Base-by-base conservation (phyloP, 805 yeast genomes). In the Debaryomyces prosopidis region DNA sequence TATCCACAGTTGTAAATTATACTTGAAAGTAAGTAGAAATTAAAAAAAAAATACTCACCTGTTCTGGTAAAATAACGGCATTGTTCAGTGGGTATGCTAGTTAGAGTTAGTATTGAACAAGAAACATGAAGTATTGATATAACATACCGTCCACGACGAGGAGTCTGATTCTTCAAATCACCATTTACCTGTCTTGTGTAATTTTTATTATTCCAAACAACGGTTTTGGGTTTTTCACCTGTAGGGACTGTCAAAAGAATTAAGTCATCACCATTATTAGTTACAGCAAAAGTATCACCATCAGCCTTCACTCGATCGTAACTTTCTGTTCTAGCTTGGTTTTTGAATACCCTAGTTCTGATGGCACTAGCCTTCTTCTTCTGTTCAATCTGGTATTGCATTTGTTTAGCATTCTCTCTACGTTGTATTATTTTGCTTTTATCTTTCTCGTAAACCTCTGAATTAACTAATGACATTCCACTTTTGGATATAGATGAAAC, bases 261-360 rank as follows among this genome's bases (percentile, higher is more conserved):
- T 27, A 82, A 59, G 40, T 62, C 63, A 3, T 65, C 62, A 1
- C 79, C 81, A 26, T 62, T 58, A 14, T 63, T 56, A 1, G 69
- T 55, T 3, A 75, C 65, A 0, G 81, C 80, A 58, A 68, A 81
- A 27, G 60, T 58, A 14, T 65, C 65, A 3, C 73, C 74, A 27
- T 70, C 67, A 9, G 80, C 63, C 10, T 53, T 40, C 9, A 73
- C 52, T 33, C 83, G 64, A 52, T 82, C 85, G 43, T 74, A 71
- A 46, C 61, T 58, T 40, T 73, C 79, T 36, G 73, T 66, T 40
- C 65, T 63, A 5, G 58, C 55, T 46, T 66, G 63, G 43, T 75
- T 68, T 43, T 47, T 53, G 11, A 56, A 43, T 14, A 63, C 61
- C 54, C 43, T 57, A 40, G 12, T 61, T 36, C 47, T 48, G 43